Base-by-base conservation (phyloP, 1,284 basidiomycete species). In the Irpex sp. region DNA sequence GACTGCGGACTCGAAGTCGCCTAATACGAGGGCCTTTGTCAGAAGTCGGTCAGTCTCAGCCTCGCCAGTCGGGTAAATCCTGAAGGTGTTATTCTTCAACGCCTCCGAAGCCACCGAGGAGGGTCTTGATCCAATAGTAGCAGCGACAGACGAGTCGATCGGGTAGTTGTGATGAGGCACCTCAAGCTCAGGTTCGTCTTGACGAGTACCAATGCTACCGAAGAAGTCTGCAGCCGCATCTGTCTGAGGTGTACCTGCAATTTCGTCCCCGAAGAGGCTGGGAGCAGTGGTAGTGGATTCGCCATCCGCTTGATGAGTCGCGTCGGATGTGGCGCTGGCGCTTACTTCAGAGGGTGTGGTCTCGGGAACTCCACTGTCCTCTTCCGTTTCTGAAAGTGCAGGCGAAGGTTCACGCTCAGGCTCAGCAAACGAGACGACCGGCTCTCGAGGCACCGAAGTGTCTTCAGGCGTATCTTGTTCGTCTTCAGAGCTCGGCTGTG, bases 1-100 rank as follows among this genome's bases (percentile, higher is more conserved):
- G 15, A 99, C 97, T 1, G 97, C 97, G 19, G 89, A 93, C 68
- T 89, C 85, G 70, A 98, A 98, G 77, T 99, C 97, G 44, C 97
- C 97, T 7, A 98, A 82, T 1, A 99, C 94, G 37, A 98, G 82
- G 0, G 97, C 93, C 71, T 95, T 94, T 0, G 97, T 98, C 68
- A 99, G 86, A 34, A 98, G 82, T 36, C 88, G 83, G 73, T 98
- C 96, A 0, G 89, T 89, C 66, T 97, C 93, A 3, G 91, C 91
- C 76, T 96, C 94, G 59, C 96, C 93, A 5, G 81, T 73, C 0
- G 96, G 95, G 73, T 97, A 97, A 68, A 98, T 97, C 74, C 84
- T 88, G 85, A 98, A 99, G 0, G 89, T 92, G 71, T 91, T 92
- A 72, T 82, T 87, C 74, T 87, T 91, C 67, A 85, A 75, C 3